These are phyloP conservation scores for Leishmania arabica DNA, from an alignment of 208 protist genomes.

Conservation along the genomic window DNA sequence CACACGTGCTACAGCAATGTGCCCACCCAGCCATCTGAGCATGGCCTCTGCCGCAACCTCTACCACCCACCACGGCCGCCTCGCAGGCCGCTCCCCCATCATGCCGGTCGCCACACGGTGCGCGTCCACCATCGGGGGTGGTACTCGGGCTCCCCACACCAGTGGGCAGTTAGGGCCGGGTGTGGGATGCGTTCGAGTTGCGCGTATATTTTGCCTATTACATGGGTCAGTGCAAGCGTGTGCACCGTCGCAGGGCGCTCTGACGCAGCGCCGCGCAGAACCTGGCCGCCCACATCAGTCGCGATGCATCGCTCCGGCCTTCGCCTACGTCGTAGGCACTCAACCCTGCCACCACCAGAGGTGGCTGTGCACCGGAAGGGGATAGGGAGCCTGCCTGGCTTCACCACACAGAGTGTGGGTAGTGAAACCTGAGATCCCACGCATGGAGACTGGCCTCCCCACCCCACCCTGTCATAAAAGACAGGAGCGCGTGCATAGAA, in stretches of 20 bases:
- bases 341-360: background rate
- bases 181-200: background rate
- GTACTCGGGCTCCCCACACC: background rate
- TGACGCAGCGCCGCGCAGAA: background rate
- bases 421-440: too few species aligned
- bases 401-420: too few species aligned
- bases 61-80: background rate
- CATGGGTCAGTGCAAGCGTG: background rate
- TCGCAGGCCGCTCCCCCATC: background rate
- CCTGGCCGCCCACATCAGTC: background rate
- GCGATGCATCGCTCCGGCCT: background rate
- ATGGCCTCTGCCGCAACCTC: background rate
- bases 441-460: background rate
- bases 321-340: background rate
- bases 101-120: background rate
- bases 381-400: background rate
- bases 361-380: background rate
- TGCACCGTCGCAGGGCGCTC: background rate
- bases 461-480: background rate
- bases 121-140: background rate
- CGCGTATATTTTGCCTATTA: background rate
- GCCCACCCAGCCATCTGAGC: background rate
- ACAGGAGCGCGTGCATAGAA: background rate
- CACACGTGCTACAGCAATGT: background rate
- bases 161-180: background rate